Base-by-base conservation (phyloP, 768 basidiomycete genomes). In the Mycena capillaripes region DNA sequence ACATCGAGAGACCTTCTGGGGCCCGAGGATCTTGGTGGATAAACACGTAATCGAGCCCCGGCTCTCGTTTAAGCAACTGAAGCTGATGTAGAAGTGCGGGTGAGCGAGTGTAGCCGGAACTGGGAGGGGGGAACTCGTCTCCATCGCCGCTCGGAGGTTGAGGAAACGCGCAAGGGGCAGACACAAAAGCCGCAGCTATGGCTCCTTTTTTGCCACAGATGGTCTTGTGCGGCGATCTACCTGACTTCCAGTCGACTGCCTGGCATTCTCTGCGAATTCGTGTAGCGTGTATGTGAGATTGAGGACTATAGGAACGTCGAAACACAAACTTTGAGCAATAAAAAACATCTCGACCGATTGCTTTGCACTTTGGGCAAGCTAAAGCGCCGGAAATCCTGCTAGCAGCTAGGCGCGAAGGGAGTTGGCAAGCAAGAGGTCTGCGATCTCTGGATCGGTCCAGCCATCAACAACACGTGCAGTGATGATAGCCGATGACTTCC, bases 191-290 rank as follows among this genome's bases (percentile, higher is more conserved):
- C 25, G 67, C 66, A 17, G 56, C 56, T 17, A 73, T 44, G 7
- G 75, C 72, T 27, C 59, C 57, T 19, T 55, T 55, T 38, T 76
- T 73, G 4, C 75, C 72, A 38, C 75, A 76, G 38, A 74, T 74
- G 17, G 64, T 65, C n/a, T 69, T 73, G 66, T 76, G 75, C 34
- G 75, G 72, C 3, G 69, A 72, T n/a, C 46, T 27, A 0, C 75
- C 72, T 4, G 48, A 59, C 57, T 71, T 73, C 75, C 75, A 76
- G 55, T 74, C 72, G 5, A 60, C 14, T 10, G 61, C 40, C 53
- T 75, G 75, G 29, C 75, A 73, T 25, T 64, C 52, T 34, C 70
- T 75, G 36, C 12, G 36, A 7, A 36, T n/a, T 3, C 48, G 19
- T n/a, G n/a, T n/a, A n/a, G n/a, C n/a, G n/a, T n/a, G n/a, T 50